phyloP scores from a whole-genome alignment of 2,329 filamentous ascomycete genomes.

The Colletotrichum theobromicola region DNA sequence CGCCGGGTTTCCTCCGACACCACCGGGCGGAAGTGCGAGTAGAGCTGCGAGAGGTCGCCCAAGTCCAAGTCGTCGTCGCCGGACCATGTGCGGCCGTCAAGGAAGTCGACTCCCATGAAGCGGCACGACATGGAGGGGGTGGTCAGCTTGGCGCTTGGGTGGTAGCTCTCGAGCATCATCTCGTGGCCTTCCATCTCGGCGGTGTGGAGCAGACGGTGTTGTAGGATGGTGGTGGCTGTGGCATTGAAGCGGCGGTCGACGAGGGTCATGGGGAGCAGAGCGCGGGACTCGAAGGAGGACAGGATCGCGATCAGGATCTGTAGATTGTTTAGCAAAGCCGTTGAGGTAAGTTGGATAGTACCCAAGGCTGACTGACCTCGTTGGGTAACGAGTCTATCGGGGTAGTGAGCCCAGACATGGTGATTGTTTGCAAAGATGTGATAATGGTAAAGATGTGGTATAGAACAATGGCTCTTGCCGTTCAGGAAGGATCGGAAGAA shows the following conservation, averaged over 20 bases:
- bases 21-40: slow-evolving; percentile 74
- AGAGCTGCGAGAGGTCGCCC: slow-evolving; percentile 59
- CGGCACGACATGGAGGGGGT: slow-evolving; percentile 72
- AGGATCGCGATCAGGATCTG: slow-evolving; percentile 59
- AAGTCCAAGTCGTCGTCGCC: slow-evolving; percentile 25
- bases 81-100: slow-evolving; percentile 48
- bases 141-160: slow-evolving; percentile 70
- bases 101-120: slow-evolving; percentile 67
- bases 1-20: slow-evolving; percentile 57
- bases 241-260: slow-evolving; percentile 69
- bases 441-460: neutral
- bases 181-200: slow-evolving; percentile 65
- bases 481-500: neutral
- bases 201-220: slow-evolving; percentile 66
- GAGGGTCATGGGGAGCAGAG: slow-evolving; percentile 61
- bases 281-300: slow-evolving; percentile 49
- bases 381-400: slow-evolving; percentile 36
- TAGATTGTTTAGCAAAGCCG: neutral
- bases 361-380: slow-evolving; percentile 29
- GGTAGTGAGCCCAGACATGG: slow-evolving; percentile 10
- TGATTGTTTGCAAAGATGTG: slow-evolving; percentile 5
- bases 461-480: neutral
- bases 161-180: slow-evolving; percentile 80
- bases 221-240: slow-evolving; percentile 66
- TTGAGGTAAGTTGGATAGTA: neutral